Conservation (phyloP, 495 filamentous ascomycete species). For the Neurospora sp. region DNA sequence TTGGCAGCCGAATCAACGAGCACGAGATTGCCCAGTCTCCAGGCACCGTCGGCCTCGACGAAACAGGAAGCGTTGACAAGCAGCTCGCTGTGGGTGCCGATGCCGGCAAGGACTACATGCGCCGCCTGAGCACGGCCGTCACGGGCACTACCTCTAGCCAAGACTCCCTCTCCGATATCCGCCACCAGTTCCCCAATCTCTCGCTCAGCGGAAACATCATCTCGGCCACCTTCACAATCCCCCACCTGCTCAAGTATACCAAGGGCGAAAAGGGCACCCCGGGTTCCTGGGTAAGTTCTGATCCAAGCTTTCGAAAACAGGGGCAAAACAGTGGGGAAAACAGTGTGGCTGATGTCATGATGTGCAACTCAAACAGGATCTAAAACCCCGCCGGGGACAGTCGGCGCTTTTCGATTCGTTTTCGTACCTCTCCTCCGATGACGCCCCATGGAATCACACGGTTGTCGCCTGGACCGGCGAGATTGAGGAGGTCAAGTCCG, state of each 20-base stretch:
- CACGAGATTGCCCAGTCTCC: conserved; percentile 19
- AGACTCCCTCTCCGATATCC: conserved; percentile 45
- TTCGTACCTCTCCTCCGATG: conserved; percentile 65
- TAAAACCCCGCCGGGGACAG: conserved; percentile 68
- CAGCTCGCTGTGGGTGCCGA: conserved; percentile 43
- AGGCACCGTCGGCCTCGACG: conserved; percentile 2
- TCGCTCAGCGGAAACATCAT: conserved; percentile 74
- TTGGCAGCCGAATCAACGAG: conserved; percentile 22
- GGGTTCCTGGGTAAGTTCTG: neutral
- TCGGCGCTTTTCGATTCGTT: conserved; percentile 87
- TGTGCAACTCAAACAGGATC: conserved; percentile 37
- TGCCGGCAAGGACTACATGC: conserved; percentile 51
- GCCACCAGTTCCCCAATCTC: conserved; percentile 54
- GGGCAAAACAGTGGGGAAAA: neutral
- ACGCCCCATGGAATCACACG: conserved; percentile 73
- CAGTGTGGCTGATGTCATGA: conserved; percentile 23
- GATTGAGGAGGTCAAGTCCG: conserved; percentile 47
- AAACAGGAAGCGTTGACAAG: conserved; percentile 25
- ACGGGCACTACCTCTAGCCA: conserved; percentile 19
- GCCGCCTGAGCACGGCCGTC: conserved; percentile 48
- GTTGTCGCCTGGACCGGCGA: conserved; percentile 91
- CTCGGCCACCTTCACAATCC: conserved; percentile 77
- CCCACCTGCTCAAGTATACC: conserved; percentile 59
- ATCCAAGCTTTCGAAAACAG: neutral
- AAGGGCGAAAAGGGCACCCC: conserved; percentile 27